phyloP scores from a whole-genome alignment of 257 asterid genomes.

The Haberlea rhodopensis region DNA sequence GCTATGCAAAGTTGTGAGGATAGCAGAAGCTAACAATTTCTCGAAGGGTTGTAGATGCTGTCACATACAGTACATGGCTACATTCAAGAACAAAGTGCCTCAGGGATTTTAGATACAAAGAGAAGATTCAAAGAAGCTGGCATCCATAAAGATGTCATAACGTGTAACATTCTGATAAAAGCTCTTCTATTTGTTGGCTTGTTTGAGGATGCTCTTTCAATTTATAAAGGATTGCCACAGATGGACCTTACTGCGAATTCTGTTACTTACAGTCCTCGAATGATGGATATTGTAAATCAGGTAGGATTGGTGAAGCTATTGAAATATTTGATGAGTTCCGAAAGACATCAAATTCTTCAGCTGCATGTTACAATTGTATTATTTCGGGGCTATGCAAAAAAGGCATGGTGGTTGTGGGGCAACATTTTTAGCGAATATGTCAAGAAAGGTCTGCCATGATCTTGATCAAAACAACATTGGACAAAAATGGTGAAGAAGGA shows the following conservation, averaged over 20 bases:
- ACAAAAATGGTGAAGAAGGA: slow-evolving; percentile 44
- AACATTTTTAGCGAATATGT: slow-evolving; percentile 52
- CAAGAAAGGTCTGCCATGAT: slow-evolving; percentile 38
- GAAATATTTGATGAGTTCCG: slow-evolving; percentile 58
- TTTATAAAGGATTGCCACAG: slow-evolving; percentile 49
- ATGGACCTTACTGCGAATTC: slow-evolving; percentile 49
- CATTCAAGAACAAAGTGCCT: slow-evolving; percentile 49
- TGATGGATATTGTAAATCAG: slow-evolving; percentile 67
- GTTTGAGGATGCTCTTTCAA: slow-evolving; percentile 64
- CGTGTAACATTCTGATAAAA: slow-evolving; percentile 73
- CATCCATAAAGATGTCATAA: slow-evolving; percentile 49
- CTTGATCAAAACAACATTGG: slow-evolving; percentile 42
- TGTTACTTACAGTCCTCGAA: slow-evolving; percentile 54
- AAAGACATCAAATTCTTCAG: slow-evolving; percentile 43
- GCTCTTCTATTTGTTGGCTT: slow-evolving; percentile 69
- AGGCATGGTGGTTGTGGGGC: slow-evolving; percentile 58
- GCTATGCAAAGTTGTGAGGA: slow-evolving; percentile 75
- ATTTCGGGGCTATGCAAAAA: slow-evolving; percentile 55
- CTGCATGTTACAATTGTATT: slow-evolving; percentile 52
- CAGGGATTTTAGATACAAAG: slow-evolving; percentile 53
- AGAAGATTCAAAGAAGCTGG: slow-evolving; percentile 54
- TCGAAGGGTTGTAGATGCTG: slow-evolving; percentile 60
- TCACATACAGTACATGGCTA: slow-evolving; percentile 79
- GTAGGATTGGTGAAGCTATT: slow-evolving; percentile 67
- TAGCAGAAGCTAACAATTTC: slow-evolving; percentile 60